Base-by-base conservation (phyloP, 2,329 filamentous ascomycete genomes). In the Xylariaceae sp. region DNA sequence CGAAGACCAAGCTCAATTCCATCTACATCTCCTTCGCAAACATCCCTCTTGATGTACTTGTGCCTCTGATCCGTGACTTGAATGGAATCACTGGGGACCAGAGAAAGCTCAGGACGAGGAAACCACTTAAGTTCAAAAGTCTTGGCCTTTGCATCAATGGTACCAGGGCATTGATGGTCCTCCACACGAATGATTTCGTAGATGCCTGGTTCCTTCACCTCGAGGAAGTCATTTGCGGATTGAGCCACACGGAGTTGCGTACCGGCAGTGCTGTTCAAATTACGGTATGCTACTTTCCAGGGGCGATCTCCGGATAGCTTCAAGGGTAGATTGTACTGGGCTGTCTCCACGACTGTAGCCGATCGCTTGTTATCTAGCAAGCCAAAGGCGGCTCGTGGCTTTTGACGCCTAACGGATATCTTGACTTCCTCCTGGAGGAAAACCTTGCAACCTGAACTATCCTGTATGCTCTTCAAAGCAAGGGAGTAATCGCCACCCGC, bases 11-110 rank as follows among this genome's bases (percentile, higher is more conserved):
- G 76, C 65, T 96, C 91, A 53, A 96, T 85, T 3, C 85, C 84
- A 69, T 96, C 92, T 65, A 96, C 88, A 58, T 97, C 92, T 32
- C 92, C 92, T 73, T 99, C 91, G 67, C 94, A 99, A 32, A 99
- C 86, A 57, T 91, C 86, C 42, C 85, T 80, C 71, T 95, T 95
- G 62, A 85, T 69, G 67, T 86, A 88, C 35, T 78, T 77, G 31
- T 76, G 75, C 6, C 74, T 75, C 12, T 76, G 74, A 37, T 78
- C 71, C 8, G 53, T 42, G 34, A 63, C 55, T 12, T 75, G 75
- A 46, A 89, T 77, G 46, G 84, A 80, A 3, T 83, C 76, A n/a
- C 81, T 82, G 56, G 87, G 80, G 4, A 84, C 76, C 45, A 94
- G 69, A 11, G 79, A 80, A 42, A 95, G 78, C 59, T 83, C 77